Percentiles rank a stretch among this genome's conserved stretches.
phyloP scores from a whole-genome alignment of 2,329 filamentous ascomycete genomes.

The Hirsutella minnesotensis region DNA sequence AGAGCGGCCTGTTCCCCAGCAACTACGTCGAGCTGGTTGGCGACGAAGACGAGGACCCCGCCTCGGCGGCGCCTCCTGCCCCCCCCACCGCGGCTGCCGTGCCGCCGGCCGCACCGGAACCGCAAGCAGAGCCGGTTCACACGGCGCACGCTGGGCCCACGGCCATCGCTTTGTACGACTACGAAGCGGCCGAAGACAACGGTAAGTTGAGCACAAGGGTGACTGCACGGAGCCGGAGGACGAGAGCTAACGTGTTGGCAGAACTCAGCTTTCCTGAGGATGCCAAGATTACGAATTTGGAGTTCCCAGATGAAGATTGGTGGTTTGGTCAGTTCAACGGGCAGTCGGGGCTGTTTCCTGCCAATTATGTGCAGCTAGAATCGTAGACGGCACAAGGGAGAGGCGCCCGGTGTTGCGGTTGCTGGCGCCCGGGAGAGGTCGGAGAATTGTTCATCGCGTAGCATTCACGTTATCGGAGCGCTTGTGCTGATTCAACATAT shows the following conservation, averaged over 20 bases:
- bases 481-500: not conserved
- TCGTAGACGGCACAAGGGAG: conserved; percentile 9
- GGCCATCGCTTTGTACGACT: conserved; percentile 85
- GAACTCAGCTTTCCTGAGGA: conserved; percentile 78
- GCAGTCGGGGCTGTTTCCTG: conserved; percentile 70
- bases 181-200: conserved; percentile 94
- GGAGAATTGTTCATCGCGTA: too few relatives aligned
- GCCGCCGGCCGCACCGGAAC: conserved; percentile 10
- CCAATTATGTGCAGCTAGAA: conserved; percentile 56
- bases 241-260: conserved; percentile 13
- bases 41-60: conserved; percentile 42
- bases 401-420: too few relatives aligned
- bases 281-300: conserved; percentile 68
- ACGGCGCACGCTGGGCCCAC: conserved; percentile 40
- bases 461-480: too few relatives aligned
- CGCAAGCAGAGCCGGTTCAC: conserved; percentile 18
- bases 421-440: too few relatives aligned
- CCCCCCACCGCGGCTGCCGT: conserved; percentile 24
- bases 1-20: conserved; percentile 85
- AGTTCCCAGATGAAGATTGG: conserved; percentile 98
- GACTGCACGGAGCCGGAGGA: not conserved
- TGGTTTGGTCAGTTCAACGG: conserved; percentile 86
- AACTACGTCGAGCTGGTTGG: conserved; percentile 89
- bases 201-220: too few relatives aligned
- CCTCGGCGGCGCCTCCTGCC: conserved; percentile 19